Conservation (phyloP, 2,329 filamentous ascomycete species). For the Teratosphaeria epicoccoides region DNA sequence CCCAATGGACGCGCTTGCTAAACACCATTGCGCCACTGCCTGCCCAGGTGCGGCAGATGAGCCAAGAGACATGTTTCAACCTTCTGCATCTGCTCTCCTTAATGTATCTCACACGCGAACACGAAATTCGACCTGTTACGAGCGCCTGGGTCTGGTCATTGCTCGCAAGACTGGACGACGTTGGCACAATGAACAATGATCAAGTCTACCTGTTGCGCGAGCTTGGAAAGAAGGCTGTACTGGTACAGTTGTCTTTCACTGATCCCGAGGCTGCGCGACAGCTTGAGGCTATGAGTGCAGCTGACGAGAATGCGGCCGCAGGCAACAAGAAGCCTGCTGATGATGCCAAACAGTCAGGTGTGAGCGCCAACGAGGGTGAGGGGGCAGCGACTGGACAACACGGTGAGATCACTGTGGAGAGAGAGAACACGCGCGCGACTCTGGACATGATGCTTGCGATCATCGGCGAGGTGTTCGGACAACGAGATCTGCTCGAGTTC, state of each 20-base stretch:
- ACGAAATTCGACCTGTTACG: slow-evolving; percentile 51
- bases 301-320: slow-evolving; percentile 20
- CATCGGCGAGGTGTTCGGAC: slow-evolving; percentile 79
- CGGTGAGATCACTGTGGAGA: neutral
- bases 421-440: slow-evolving; percentile 42
- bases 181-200: slow-evolving; percentile 62
- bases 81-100: slow-evolving; percentile 51
- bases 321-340: slow-evolving; percentile 12
- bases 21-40: slow-evolving; percentile 36
- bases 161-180: slow-evolving; percentile 56
- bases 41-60: slow-evolving; percentile 43
- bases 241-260: slow-evolving; percentile 20
- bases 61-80: slow-evolving; percentile 54
- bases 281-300: slow-evolving; percentile 13
- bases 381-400: neutral
- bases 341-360: neutral
- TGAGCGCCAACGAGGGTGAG: neutral
- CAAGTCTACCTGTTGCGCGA: slow-evolving; percentile 70
- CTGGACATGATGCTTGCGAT: slow-evolving; percentile 88
- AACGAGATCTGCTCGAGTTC: slow-evolving; percentile 71
- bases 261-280: slow-evolving; percentile 17
- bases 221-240: slow-evolving; percentile 59
- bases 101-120: slow-evolving; percentile 52
- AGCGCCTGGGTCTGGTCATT: slow-evolving; percentile 81
- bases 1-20: slow-evolving; percentile 43